phyloP scores from a whole-genome alignment of 148 eudicot genomes.

The Gaultheria prostrata region DNA sequence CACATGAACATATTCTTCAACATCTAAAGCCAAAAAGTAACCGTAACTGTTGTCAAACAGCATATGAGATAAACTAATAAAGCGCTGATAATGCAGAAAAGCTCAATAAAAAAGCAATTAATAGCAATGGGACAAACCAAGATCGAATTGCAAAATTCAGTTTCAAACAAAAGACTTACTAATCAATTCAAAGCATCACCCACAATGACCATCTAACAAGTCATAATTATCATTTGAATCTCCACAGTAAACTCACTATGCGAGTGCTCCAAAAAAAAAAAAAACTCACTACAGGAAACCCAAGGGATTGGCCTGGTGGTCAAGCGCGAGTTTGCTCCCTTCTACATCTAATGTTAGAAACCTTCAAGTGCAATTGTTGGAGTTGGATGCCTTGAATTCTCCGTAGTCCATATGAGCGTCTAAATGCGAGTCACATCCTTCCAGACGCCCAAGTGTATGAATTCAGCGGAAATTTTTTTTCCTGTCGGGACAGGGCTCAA shows the following conservation, averaged over 20 bases:
- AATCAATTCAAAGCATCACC: neutral
- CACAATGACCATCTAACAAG: neutral
- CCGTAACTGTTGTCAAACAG: neutral
- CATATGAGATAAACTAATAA: neutral
- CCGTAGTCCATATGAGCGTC: no score
- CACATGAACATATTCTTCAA: neutral
- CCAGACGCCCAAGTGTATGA: no score
- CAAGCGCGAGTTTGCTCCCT: no score
- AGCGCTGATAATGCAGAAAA: neutral
- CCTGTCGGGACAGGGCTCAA: no score
- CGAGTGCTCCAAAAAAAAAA: no score
- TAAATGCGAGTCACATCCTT: no score
- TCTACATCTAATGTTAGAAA: no score
- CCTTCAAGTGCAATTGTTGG: no score
- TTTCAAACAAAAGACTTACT: neutral
- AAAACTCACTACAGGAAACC: no score
- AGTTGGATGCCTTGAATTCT: no score
- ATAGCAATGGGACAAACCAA: neutral
- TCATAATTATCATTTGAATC: slow-evolving; percentile 4
- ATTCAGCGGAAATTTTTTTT: no score
- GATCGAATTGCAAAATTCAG: neutral
- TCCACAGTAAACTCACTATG: neutral
- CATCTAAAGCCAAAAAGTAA: neutral
- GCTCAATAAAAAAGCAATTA: neutral
- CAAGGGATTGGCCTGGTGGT: no score